These are phyloP conservation scores for Venturia carpophila DNA, from an alignment of 2,329 filamentous ascomycete genomes.

Conservation along the genomic window DNA sequence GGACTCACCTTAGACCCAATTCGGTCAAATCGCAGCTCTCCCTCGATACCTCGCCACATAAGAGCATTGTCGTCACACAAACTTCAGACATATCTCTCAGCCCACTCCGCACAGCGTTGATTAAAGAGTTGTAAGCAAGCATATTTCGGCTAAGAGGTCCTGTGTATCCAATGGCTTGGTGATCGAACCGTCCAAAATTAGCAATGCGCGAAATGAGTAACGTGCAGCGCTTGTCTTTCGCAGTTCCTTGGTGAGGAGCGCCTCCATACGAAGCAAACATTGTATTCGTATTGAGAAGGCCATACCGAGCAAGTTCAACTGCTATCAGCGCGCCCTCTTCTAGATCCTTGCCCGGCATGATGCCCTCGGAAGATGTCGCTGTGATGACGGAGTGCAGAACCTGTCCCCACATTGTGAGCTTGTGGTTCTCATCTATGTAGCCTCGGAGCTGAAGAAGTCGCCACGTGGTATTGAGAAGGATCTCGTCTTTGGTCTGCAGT, in stretches of 20 bases:
- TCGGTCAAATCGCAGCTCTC: constrained; percentile 51
- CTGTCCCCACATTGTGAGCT: constrained; percentile 75
- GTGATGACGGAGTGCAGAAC: constrained; percentile 65
- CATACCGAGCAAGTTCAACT: constrained; percentile 75
- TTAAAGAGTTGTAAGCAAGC: constrained; percentile 76
- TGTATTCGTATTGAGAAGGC: constrained; percentile 65
- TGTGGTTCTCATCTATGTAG: constrained; percentile 72
- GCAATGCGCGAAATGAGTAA: constrained; percentile 81
- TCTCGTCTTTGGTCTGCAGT: constrained; percentile 59
- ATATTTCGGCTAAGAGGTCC: constrained; percentile 87
- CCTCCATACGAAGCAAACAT: constrained; percentile 25
- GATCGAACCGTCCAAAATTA: constrained; percentile 71
- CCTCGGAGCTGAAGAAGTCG: constrained; percentile 82
- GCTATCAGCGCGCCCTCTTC: constrained; percentile 76
- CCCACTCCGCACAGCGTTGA: constrained; percentile 68
- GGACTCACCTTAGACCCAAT: constrained; percentile 62
- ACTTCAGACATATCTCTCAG: constrained; percentile 81
- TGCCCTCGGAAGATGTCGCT: constrained; percentile 20
- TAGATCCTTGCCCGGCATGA: constrained; percentile 46
- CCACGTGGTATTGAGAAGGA: constrained; percentile 71
- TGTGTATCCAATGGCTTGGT: constrained; percentile 83
- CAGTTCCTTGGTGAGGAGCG: constrained; percentile 44
- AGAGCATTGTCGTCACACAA: constrained; percentile 68
- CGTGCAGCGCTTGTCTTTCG: constrained; percentile 69
- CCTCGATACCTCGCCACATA: constrained; percentile 70